These are phyloP conservation scores for Straminergon stramineum DNA, from an alignment of 225 moss, liverwort and hornwort genomes.

Conservation along the genomic window DNA sequence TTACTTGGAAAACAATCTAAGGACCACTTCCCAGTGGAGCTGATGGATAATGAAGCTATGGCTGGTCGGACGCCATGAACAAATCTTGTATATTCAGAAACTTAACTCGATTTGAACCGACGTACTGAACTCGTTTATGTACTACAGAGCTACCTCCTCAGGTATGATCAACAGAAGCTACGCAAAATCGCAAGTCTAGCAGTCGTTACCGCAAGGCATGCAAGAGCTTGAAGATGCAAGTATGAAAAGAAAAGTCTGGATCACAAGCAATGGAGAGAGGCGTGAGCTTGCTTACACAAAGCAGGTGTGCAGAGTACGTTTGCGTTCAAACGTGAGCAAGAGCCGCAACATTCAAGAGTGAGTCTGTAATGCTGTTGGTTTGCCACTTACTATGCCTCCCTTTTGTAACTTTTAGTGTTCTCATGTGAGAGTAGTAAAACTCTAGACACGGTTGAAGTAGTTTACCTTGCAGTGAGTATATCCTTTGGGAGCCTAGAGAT, in stretches of 20 bases:
- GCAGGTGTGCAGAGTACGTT: neutral
- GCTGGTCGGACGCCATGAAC: too few relatives aligned
- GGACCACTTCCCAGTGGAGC: neutral
- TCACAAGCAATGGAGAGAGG: neutral
- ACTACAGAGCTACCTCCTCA: neutral
- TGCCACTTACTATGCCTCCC: neutral
- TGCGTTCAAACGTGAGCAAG: neutral
- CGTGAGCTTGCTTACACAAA: neutral
- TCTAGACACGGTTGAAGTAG: neutral
- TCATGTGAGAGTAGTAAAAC: neutral
- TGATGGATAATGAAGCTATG: neutral
- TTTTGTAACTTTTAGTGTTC: neutral
- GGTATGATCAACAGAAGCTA: neutral
- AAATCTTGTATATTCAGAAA: neutral
- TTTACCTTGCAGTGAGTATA: too few relatives aligned
- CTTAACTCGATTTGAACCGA: neutral
- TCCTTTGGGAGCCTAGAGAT: neutral
- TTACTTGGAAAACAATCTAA: neutral
- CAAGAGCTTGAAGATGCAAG: neutral
- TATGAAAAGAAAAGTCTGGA: neutral
- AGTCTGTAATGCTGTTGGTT: neutral
- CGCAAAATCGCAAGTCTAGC: neutral
- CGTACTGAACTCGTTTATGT: neutral
- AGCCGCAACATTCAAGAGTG: neutral
- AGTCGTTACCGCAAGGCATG: neutral